Conservation (phyloP, 2,329 filamentous ascomycete genomes). For the Verticillium nonalfalfae region DNA sequence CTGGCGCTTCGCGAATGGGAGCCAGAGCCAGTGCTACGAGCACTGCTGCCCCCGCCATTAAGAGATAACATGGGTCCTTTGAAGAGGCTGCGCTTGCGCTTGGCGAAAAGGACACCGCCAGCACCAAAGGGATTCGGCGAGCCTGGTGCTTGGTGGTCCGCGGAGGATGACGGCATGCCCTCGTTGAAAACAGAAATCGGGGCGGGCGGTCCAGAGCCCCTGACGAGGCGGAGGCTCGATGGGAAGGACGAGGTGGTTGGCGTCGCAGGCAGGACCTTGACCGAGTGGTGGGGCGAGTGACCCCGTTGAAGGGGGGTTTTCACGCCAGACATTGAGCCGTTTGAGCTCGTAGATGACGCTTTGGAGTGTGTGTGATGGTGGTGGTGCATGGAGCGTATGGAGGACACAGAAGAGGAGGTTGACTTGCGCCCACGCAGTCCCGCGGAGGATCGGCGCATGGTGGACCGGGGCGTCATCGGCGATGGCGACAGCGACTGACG, state of each 20-base stretch:
- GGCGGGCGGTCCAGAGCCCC: conserved; percentile 48
- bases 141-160: conserved; percentile 33
- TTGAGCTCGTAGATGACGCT: conserved; percentile 85
- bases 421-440: conserved; percentile 89
- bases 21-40: conserved; percentile 27
- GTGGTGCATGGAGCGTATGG: conserved; percentile 84
- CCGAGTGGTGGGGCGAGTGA: conserved; percentile 78
- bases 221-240: conserved; percentile 77
- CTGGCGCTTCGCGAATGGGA: conserved; percentile 54
- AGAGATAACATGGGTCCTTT: conserved; percentile 69
- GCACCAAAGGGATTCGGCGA: conserved; percentile 54
- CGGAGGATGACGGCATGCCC: conserved; percentile 35
- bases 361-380: conserved; percentile 86
- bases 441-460: conserved; percentile 73
- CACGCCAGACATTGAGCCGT: conserved; percentile 62
- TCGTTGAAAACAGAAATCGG: conserved; percentile 52
- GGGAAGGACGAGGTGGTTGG: conserved; percentile 72
- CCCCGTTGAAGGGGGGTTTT: conserved; percentile 57
- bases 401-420: conserved; percentile 91
- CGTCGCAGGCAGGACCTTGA: conserved; percentile 92
- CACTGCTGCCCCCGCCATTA: conserved; percentile 25
- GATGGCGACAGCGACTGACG: conserved; percentile 80
- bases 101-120: conserved; percentile 66
- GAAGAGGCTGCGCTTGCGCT: conserved; percentile 74
- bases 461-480: conserved; percentile 81